These are phyloP conservation scores for Tephrocybe sp. DNA, from an alignment of 768 basidiomycete genomes.

Conservation along the genomic window DNA sequence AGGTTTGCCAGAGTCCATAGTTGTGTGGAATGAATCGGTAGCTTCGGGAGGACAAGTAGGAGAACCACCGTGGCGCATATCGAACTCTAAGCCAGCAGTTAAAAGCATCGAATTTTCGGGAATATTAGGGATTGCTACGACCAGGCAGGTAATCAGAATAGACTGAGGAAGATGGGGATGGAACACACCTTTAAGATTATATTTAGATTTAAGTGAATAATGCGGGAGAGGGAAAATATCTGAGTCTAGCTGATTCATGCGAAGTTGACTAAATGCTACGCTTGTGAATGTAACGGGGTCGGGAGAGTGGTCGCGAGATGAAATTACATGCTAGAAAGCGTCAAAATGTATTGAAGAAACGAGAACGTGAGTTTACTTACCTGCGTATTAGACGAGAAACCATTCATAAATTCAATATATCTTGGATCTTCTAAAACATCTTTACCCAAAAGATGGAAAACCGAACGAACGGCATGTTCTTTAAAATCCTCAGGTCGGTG, in stretches of 20 bases:
- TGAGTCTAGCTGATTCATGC: slow-evolving; percentile 67
- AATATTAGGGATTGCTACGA: slow-evolving; percentile 39
- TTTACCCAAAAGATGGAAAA: slow-evolving; percentile 73
- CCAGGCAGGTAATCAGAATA: background rate
- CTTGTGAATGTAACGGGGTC: slow-evolving; percentile 76
- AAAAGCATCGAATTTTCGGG: slow-evolving; percentile 45
- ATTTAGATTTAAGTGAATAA: slow-evolving; percentile 40
- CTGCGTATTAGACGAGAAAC: slow-evolving; percentile 57
- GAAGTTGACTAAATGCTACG: slow-evolving; percentile 67
- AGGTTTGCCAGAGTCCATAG: slow-evolving; percentile 22
- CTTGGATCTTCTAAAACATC: slow-evolving; percentile 65
- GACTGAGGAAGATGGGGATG: background rate
- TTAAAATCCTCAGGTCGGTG: slow-evolving; percentile 33
- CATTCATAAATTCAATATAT: slow-evolving; percentile 72
- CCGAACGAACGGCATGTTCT: slow-evolving; percentile 45
- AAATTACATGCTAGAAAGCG: slow-evolving; percentile 63
- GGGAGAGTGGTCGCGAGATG: slow-evolving; percentile 56
- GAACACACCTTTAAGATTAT: slow-evolving; percentile 35
- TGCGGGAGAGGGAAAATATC: slow-evolving; percentile 71
- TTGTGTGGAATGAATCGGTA: slow-evolving; percentile 39
- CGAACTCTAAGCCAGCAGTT: slow-evolving; percentile 35
- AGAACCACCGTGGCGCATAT: slow-evolving; percentile 44
- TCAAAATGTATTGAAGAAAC: background rate
- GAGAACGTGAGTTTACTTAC: slow-evolving; percentile 41
- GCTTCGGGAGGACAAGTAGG: slow-evolving; percentile 30